phyloP scores from a whole-genome alignment of 2,329 filamentous ascomycete genomes.

The Lasiodiplodia theobromae region DNA sequence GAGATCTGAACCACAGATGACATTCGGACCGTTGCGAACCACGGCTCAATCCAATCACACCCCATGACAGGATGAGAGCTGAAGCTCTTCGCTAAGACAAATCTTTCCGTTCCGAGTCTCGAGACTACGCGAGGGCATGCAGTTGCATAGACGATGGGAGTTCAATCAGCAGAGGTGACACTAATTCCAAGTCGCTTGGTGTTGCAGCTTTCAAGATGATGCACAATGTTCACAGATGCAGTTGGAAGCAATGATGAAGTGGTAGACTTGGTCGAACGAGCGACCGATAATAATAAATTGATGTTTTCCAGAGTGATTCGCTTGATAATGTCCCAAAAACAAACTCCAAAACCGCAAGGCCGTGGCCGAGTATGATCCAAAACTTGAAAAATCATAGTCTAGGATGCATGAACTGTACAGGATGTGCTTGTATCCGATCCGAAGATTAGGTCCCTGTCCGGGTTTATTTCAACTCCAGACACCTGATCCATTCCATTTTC shows the following conservation, averaged over 20 bases:
- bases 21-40: not conserved
- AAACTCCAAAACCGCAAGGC: constrained; percentile 2
- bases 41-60: too few relatives aligned
- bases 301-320: constrained; percentile 6
- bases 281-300: not conserved
- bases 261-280: not conserved
- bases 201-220: not conserved
- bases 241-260: not conserved
- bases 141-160: too few relatives aligned
- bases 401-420: not conserved
- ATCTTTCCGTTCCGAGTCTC: too few relatives aligned
- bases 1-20: not conserved
- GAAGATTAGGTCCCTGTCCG: constrained; percentile 8
- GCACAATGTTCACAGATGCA: not conserved
- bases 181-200: not conserved
- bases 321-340: not conserved
- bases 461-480: constrained; percentile 21
- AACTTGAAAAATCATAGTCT: constrained; percentile 1
- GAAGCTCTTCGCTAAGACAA: too few relatives aligned
- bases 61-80: too few relatives aligned
- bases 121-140: too few relatives aligned
- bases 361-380: constrained; percentile 8
- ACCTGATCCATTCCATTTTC: constrained; percentile 6
- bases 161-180: not conserved
- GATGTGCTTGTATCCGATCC: not conserved